Evolutionary conservation across 2,329 filamentous ascomycete genomes (phyloP).

Genomic region (Seiridium unicorne): DNA sequence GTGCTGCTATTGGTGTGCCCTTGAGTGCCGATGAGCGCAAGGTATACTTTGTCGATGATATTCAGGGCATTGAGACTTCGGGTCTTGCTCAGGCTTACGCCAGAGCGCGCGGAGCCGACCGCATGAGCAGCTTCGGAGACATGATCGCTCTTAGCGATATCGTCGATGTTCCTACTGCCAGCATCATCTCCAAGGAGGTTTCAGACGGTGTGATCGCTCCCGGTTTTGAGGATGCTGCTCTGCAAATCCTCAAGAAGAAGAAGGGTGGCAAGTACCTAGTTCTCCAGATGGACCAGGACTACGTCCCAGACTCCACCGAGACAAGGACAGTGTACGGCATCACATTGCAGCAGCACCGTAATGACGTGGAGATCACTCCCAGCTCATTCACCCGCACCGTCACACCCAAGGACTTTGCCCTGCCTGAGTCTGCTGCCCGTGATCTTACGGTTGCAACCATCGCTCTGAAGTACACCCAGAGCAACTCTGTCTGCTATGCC

Average conservation of each 20-base stretch:
- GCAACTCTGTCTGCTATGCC: slow-evolving; percentile 98
- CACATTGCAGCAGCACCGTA: slow-evolving; percentile 85
- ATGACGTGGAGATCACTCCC: slow-evolving; percentile 83
- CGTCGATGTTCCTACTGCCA: slow-evolving; percentile 89
- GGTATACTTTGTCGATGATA: slow-evolving; percentile 98
- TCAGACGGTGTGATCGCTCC: slow-evolving; percentile 96
- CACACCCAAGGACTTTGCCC: slow-evolving; percentile 75
- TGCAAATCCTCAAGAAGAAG: slow-evolving; percentile 94
- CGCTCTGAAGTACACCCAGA: slow-evolving; percentile 97
- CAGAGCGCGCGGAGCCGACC: slow-evolving; percentile 90
- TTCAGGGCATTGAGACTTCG: slow-evolving; percentile 83
- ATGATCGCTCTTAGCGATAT: slow-evolving; percentile 89
- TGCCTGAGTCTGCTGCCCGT: slow-evolving; percentile 79
- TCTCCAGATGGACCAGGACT: slow-evolving; percentile 88
- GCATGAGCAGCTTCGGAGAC: slow-evolving; percentile 98
- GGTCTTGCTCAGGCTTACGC: slow-evolving; percentile 91
- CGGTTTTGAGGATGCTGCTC: slow-evolving; percentile 77
- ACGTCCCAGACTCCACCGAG: slow-evolving; percentile 78
- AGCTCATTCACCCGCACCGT: slow-evolving; percentile 83
- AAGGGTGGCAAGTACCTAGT: slow-evolving; percentile 97
- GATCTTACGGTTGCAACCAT: slow-evolving; percentile 96
- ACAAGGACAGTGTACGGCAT: slow-evolving; percentile 88
- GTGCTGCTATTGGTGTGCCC: slow-evolving; percentile 88
- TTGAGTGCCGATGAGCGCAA: slow-evolving; percentile 86
- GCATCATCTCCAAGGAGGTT: slow-evolving; percentile 97